phyloP scores from a whole-genome alignment of 257 asterid species.

The Nicotiana otophora region DNA sequence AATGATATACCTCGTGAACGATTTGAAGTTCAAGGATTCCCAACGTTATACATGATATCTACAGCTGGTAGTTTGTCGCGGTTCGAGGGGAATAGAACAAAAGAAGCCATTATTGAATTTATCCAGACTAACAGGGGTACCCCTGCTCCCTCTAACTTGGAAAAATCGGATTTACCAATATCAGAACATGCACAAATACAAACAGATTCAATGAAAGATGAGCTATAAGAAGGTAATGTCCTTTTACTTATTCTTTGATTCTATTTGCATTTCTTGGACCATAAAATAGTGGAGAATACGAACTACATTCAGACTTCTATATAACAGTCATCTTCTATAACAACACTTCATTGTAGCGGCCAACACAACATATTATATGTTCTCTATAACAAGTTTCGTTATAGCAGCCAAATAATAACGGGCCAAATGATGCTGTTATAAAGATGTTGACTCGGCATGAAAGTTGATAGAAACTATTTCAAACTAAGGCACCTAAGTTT shows the following conservation, averaged over 20 bases:
- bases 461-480: background rate
- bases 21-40: conserved; percentile 68
- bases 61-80: conserved; percentile 42
- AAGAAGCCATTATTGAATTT: conserved; percentile 58
- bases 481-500: background rate
- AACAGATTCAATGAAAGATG: conserved; percentile 46
- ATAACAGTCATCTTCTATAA: too few relatives aligned
- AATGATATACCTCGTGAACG: conserved; percentile 57
- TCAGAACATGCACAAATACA: conserved; percentile 24
- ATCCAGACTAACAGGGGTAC: conserved; percentile 45
- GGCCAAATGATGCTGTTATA: too few relatives aligned
- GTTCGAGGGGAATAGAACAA: conserved; percentile 62
- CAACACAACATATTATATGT: too few relatives aligned
- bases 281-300: background rate
- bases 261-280: background rate
- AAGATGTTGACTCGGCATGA: too few relatives aligned
- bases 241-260: background rate
- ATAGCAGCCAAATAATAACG: too few relatives aligned
- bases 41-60: conserved; percentile 70
- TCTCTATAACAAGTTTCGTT: too few relatives aligned
- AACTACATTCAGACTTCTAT: too few relatives aligned
- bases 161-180: conserved; percentile 10
- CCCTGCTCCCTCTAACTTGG: conserved; percentile 24
- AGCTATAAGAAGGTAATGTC: conserved; percentile 41
- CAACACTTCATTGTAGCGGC: too few relatives aligned